phyloP scores from a whole-genome alignment of 768 basidiomycete genomes.

The Plicaturopsis crispa region DNA sequence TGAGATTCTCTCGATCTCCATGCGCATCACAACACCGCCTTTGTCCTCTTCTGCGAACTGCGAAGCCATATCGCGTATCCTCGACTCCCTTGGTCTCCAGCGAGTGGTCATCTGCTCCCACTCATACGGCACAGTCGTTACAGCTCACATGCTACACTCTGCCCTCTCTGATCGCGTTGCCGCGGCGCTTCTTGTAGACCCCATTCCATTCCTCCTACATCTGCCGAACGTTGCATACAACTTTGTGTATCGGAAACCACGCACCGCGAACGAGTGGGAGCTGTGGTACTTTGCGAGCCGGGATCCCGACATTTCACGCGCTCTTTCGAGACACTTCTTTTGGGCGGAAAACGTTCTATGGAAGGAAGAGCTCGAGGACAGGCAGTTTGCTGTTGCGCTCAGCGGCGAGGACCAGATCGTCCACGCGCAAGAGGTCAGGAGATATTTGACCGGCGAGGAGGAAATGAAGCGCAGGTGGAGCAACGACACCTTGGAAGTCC shows the following conservation, averaged over 20 bases:
- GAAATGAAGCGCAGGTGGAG: conserved; percentile 17
- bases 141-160: conserved; percentile 45
- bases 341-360: conserved; percentile 59
- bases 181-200: conserved; percentile 49
- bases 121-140: conserved; percentile 56
- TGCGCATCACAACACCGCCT: conserved; percentile 50
- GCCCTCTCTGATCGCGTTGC: conserved; percentile 24
- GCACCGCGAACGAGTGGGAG: conserved; percentile 52
- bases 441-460: conserved; percentile 30
- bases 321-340: conserved; percentile 55
- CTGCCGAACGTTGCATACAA: conserved; percentile 52
- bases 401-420: conserved; percentile 36
- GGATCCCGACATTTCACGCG: conserved; percentile 54
- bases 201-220: conserved; percentile 58
- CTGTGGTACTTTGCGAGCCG: conserved; percentile 62
- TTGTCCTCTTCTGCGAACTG: conserved; percentile 33
- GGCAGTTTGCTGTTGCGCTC: conserved; percentile 25
- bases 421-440: conserved; percentile 26
- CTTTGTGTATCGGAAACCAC: conserved; percentile 54
- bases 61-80: conserved; percentile 32
- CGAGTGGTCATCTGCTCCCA: conserved; percentile 43
- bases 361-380: conserved; percentile 41
- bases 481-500: conserved; percentile 25
- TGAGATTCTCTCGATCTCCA: conserved; percentile 53
- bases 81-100: conserved; percentile 31